Evolutionary conservation across 2,329 filamentous ascomycete species (phyloP), one percentile per base, ranked within the genome.

Genomic region (Fusarium sp.): DNA sequence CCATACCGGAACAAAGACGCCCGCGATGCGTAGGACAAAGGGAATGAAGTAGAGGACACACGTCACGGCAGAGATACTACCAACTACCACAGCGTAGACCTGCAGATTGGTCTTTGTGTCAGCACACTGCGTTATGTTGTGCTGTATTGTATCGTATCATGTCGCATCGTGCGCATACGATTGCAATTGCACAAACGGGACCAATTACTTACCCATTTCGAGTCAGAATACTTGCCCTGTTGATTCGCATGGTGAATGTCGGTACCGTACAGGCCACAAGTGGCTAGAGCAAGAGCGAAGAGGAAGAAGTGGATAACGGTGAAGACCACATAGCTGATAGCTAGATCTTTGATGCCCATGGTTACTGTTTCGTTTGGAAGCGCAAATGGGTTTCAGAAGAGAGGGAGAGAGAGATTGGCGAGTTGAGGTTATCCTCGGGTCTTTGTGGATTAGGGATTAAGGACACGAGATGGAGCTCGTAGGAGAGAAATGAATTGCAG

Each of bases 231-330:
- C 40, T 81, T 82, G 55, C 83, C 76, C 6, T 82, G 76, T 18
- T 86, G 80, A 37, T 81, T 77, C 1, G 88, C 87, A 23, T 79
- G 78, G 63, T 87, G 79, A 8, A 96, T 80, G 75, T 95, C 91
- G 26, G 85, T 80, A 36, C 89, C 92, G 70, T 96, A 97, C 20
- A 97, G 86, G 1, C 91, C 94, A 69, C 91, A 89, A 56, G 96
- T 91, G 2, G 91, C 86, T 59, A 97, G 80, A 15, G 89, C 92
- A 69, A 97, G 84, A 59, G 92, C 85, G 75, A 97, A 90, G 75
- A 95, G 92, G 64, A 90, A 80, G 77, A 94, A 84, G 76, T 94
- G 91, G n/a, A 94, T 80, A 68, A 85, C 69, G 26, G 84, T 81
- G 75, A 91, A 91, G 70, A 83, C 74, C 71, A 89, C 71, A 68